These are phyloP conservation scores for Aspergillus candidus DNA, from an alignment of 2,329 filamentous ascomycete species.

Conservation along the genomic window DNA sequence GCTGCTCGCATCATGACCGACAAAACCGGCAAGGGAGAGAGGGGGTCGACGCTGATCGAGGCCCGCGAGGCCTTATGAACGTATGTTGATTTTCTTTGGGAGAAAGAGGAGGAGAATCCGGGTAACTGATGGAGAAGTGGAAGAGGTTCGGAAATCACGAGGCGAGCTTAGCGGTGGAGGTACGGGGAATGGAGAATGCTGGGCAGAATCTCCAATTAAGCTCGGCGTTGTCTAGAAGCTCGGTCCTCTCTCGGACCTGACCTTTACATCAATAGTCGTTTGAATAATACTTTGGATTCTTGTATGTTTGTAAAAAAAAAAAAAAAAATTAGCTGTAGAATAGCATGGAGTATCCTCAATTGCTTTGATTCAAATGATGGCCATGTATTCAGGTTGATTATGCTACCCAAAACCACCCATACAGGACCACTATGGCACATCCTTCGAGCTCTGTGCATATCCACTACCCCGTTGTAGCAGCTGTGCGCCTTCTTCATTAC, in stretches of 20 bases:
- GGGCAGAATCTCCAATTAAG: no score
- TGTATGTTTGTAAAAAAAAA: no score
- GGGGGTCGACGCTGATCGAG: slow-evolving; percentile 4
- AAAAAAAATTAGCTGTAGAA: no score
- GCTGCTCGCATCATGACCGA: slow-evolving; percentile 26
- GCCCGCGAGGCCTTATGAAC: slow-evolving; percentile 1
- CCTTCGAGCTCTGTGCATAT: not conserved
- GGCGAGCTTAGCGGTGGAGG: no score
- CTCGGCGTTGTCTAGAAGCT: no score
- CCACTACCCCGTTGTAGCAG: slow-evolving; percentile 8
- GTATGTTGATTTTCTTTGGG: not conserved
- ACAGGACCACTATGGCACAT: no score
- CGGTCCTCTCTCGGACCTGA: no score
- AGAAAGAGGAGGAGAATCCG: no score
- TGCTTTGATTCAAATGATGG: not conserved
- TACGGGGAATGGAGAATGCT: no score
- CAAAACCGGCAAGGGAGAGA: slow-evolving; percentile 8
- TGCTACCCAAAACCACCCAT: not conserved
- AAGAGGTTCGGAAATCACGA: not conserved
- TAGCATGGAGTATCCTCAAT: no score
- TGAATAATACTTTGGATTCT: no score
- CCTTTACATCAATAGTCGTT: no score
- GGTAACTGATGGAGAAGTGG: not conserved
- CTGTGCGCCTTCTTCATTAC: slow-evolving; percentile 33
- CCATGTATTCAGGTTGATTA: not conserved